Percentiles rank a stretch among this genome's conserved stretches.
Evolutionary conservation across 768 basidiomycete species (phyloP).

Genomic region (Pisolithus marmoratus): DNA sequence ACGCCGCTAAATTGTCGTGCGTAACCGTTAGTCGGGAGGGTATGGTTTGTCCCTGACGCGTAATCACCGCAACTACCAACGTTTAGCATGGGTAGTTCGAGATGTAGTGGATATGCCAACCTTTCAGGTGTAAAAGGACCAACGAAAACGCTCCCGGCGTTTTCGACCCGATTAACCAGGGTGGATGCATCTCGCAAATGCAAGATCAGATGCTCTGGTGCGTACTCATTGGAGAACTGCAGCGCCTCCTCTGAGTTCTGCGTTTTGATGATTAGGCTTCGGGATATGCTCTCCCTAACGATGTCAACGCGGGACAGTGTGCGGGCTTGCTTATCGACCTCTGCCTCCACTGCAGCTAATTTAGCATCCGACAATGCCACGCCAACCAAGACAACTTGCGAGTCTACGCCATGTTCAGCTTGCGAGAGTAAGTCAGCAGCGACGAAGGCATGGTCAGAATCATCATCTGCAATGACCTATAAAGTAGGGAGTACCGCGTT

Average conservation of each 20-base stretch:
- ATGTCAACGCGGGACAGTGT: conserved; percentile 88
- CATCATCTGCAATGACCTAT: conserved; percentile 90
- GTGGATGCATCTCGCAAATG: conserved; percentile 72
- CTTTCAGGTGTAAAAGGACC: conserved; percentile 95
- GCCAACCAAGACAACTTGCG: conserved; percentile 91
- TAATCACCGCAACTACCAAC: conserved; percentile 87
- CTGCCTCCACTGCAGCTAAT: conserved; percentile 71
- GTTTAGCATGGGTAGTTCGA: conserved; percentile 6
- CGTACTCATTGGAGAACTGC: conserved; percentile 92
- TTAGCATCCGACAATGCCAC: conserved; percentile 59
- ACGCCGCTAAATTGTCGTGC: conserved; percentile 98
- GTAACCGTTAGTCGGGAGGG: conserved; percentile 92
- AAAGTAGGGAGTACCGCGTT: conserved; percentile 12
- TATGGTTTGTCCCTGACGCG: conserved; percentile 98
- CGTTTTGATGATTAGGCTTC: conserved; percentile 83
- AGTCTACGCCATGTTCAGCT: conserved; percentile 97
- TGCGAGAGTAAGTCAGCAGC: conserved; percentile 97
- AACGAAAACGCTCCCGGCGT: conserved; percentile 96
- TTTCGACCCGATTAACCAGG: conserved; percentile 64
- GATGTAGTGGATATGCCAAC: conserved; percentile 36
- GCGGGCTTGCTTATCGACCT: conserved; percentile 83
- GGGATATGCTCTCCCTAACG: conserved; percentile 79
- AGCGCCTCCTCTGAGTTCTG: conserved; percentile 69
- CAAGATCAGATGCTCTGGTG: conserved; percentile 95
- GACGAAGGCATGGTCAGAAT: conserved; percentile 82